Evolutionary conservation across 768 basidiomycete genomes (phyloP).

Genomic region (Daedaleopsis sinensis): DNA sequence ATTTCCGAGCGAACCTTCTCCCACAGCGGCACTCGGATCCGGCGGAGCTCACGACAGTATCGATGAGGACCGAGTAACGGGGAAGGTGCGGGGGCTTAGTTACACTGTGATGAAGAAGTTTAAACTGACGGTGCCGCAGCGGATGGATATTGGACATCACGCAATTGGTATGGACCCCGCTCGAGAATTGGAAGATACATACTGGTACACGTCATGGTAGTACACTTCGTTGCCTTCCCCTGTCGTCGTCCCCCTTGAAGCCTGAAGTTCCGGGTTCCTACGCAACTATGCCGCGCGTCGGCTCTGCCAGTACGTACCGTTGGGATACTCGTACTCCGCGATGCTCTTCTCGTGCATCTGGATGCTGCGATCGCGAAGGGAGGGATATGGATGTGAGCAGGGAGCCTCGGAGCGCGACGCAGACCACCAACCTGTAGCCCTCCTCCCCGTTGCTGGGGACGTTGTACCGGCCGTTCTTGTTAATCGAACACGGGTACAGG

Average conservation of each 20-base stretch:
- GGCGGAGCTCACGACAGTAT: no score
- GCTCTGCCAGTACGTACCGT: constrained; percentile 78
- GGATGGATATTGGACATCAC: neutral
- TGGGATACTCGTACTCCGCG: constrained; percentile 83
- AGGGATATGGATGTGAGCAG: neutral
- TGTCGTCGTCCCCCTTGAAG: neutral
- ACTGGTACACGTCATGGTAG: neutral
- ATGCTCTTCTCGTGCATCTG: constrained; percentile 87
- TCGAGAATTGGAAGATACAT: neutral
- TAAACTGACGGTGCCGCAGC: neutral
- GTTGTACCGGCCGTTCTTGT: constrained; percentile 82
- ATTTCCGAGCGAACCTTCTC: no score
- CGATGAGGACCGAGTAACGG: no score
- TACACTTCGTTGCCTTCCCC: neutral
- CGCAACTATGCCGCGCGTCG: neutral
- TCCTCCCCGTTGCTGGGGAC: constrained; percentile 75
- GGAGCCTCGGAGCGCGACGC: neutral
- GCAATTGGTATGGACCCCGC: neutral
- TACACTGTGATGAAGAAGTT: no score
- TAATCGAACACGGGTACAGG: constrained; percentile 86
- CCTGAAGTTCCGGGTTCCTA: no score
- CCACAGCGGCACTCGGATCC: no score
- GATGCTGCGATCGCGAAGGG: constrained; percentile 56
- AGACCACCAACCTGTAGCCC: constrained; percentile 68
- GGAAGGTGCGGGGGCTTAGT: no score